Percentiles rank a stretch among this genome's conserved stretches.
Evolutionary conservation across 495 filamentous ascomycete genomes (phyloP).

Genomic region (Viridothelium virens): DNA sequence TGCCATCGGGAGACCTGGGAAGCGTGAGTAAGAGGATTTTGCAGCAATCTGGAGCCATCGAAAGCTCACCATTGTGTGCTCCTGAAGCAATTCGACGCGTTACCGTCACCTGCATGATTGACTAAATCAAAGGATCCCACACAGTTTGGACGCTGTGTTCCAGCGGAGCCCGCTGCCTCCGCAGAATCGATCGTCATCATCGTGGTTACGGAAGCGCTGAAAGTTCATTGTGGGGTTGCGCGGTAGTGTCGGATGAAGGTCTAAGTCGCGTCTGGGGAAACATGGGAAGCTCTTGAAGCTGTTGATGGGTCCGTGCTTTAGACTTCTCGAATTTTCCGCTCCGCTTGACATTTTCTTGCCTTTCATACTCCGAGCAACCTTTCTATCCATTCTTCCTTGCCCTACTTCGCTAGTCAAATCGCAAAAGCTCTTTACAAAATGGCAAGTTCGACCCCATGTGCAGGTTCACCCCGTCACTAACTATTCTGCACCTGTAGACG

Average conservation of each 20-base stretch:
- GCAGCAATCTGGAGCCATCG: not conserved
- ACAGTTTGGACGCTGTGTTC: not conserved
- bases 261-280: too few species aligned
- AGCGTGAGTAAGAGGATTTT: constrained; percentile 15
- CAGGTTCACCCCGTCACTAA: not conserved
- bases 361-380: not conserved
- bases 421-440: constrained; percentile 11
- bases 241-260: too few species aligned
- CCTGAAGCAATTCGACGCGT: constrained; percentile 46
- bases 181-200: not conserved
- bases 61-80: constrained; percentile 48
- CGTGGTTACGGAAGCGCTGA: not conserved
- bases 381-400: not conserved
- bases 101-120: not conserved
- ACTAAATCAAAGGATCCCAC: not conserved
- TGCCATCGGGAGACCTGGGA: constrained; percentile 69
- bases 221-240: too few species aligned
- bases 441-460: not conserved
- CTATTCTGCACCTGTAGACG: constrained; percentile 19
- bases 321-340: constrained; percentile 10
- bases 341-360: not conserved
- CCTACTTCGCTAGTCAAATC: not conserved
- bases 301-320: not conserved
- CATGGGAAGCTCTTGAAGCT: too few species aligned
- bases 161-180: not conserved